phyloP scores from a whole-genome alignment of 2,329 filamentous ascomycete species.

The Fonsecaea erecta region DNA sequence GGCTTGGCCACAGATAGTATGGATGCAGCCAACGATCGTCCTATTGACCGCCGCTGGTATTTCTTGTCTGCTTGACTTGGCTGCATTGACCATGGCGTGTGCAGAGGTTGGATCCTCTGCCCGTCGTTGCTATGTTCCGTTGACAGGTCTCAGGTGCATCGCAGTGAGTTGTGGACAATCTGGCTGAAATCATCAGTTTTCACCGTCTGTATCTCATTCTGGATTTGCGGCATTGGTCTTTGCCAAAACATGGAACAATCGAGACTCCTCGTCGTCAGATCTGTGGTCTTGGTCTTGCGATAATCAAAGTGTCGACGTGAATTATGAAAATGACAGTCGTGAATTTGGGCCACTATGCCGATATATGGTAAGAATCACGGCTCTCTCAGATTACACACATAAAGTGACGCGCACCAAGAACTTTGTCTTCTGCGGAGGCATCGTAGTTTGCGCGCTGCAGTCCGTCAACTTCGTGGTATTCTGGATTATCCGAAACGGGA shows the following conservation, averaged over 20 bases:
- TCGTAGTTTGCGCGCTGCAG: conserved; percentile 3
- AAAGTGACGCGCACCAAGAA: neutral
- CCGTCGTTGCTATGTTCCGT: neutral
- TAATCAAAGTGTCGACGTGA: conserved; percentile 1
- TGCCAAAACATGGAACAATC: conserved; percentile 1
- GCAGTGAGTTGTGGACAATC: neutral
- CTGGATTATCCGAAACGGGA: conserved; percentile 2
- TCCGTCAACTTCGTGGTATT: conserved; percentile 4
- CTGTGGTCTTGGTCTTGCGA: conserved; percentile 14
- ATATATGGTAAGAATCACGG: conserved; percentile 9
- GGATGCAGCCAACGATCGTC: conserved; percentile 11
- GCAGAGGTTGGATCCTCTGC: neutral
- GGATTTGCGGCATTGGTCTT: conserved; percentile 5
- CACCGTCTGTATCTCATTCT: neutral
- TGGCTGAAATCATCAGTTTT: conserved; percentile 6
- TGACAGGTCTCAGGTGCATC: neutral
- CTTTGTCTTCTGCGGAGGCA: conserved; percentile 12
- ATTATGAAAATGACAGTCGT: conserved; percentile 13
- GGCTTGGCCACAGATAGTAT: conserved; percentile 8
- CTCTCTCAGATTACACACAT: neutral
- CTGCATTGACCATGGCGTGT: conserved; percentile 8
- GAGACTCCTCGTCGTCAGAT: neutral
- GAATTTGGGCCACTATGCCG: conserved; percentile 5
- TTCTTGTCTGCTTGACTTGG: conserved; percentile 5
- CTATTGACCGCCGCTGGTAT: neutral